phyloP scores from a whole-genome alignment of 495 filamentous ascomycete genomes.

The Annulohypoxylon stygium region DNA sequence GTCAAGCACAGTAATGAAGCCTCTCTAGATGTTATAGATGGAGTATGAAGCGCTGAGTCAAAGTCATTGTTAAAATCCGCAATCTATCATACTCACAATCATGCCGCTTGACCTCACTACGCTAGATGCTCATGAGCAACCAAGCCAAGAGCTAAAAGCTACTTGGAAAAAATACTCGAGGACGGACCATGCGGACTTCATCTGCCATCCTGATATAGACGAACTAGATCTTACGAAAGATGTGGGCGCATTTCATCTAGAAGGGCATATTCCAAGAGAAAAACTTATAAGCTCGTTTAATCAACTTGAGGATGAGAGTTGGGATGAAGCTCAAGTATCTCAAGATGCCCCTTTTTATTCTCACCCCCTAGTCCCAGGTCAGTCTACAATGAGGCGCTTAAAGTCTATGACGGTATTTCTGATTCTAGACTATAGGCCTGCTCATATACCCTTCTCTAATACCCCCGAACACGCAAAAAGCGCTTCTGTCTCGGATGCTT shows the following conservation, averaged over 20 bases:
- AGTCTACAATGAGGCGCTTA: constrained; percentile 11
- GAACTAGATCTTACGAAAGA: constrained; percentile 54
- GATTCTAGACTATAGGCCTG: constrained; percentile 67
- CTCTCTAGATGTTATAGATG: not conserved
- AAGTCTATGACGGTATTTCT: not conserved
- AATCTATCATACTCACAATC: not conserved
- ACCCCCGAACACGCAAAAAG: constrained; percentile 73
- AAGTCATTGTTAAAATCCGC: not conserved
- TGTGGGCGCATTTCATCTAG: constrained; percentile 51
- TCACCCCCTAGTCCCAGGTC: constrained; percentile 58
- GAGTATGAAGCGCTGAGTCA: not conserved
- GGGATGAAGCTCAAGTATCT: constrained; percentile 45
- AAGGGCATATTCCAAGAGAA: constrained; percentile 54
- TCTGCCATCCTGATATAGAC: constrained; percentile 57
- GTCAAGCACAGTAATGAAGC: not conserved
- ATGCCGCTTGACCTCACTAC: constrained; percentile 61
- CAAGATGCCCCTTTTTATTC: constrained; percentile 63
- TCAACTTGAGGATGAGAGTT: constrained; percentile 45
- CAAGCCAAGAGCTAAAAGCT: constrained; percentile 72
- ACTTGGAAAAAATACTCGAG: constrained; percentile 70
- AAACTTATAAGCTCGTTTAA: constrained; percentile 55
- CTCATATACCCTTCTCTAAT: constrained; percentile 79
- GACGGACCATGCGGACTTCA: constrained; percentile 57
- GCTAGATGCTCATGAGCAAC: constrained; percentile 77
- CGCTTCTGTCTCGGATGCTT: constrained; percentile 75